phyloP scores from a whole-genome alignment of 2,329 filamentous ascomycete species.

The Calonectria pteridis region DNA sequence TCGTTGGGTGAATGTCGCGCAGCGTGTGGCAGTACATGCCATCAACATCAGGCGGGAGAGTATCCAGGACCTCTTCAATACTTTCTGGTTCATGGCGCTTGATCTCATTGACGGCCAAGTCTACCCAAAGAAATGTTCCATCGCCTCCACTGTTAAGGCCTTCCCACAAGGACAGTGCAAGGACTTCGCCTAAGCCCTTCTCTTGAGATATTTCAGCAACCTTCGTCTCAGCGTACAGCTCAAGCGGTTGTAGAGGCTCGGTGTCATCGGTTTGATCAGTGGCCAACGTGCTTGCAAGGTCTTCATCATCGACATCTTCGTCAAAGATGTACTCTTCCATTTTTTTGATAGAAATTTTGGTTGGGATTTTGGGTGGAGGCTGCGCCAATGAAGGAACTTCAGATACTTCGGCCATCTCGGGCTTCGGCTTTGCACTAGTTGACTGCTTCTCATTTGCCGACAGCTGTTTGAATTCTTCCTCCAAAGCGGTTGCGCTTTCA shows the following conservation, averaged over 20 bases:
- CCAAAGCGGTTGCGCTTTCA: background rate
- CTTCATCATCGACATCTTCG: background rate
- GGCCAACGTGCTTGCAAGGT: background rate
- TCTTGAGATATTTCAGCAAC: background rate
- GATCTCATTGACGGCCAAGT: background rate
- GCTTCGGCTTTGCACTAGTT: background rate
- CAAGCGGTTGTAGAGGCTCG: background rate
- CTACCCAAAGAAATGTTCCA: background rate
- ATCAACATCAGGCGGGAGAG: background rate
- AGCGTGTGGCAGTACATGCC: slow-evolving; percentile 1
- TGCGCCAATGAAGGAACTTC: background rate
- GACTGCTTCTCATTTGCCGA: background rate
- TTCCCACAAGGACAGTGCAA: background rate
- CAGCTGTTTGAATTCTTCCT: background rate
- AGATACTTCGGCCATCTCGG: background rate
- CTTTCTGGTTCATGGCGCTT: background rate
- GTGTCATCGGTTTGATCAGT: background rate
- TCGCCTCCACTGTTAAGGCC: background rate
- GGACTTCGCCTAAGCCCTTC: background rate
- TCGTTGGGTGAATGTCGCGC: background rate
- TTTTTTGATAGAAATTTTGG: background rate
- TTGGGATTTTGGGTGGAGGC: no score
- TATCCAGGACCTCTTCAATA: background rate
- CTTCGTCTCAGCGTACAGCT: background rate
- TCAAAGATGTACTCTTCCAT: background rate